Evolutionary conservation across 441 rosid species (phyloP), one percentile per base, ranked within the genome.

Genomic region (Gossypium lobatum): DNA sequence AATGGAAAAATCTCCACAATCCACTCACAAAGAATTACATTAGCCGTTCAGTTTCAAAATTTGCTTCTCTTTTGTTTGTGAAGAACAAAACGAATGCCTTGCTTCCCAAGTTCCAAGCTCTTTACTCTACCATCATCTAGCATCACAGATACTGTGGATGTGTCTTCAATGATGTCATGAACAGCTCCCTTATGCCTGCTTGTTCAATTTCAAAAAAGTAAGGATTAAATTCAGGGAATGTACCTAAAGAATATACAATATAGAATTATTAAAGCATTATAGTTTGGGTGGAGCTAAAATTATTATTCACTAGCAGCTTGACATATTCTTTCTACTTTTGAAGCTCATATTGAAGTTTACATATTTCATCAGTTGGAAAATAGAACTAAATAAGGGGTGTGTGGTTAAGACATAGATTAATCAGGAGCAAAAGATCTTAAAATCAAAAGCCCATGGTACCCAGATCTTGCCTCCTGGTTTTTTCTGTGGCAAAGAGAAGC

Each of bases 121-220:
- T 82, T 89, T 63, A 89, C 87, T 81, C 88, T 84, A 67, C 96
- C 91, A 65, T 87, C 92, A 80, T 90, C 97, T 37, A 95, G 80
- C 25, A 79, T 79, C 67, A 90, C 92, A 50, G 89, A 88, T 76
- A 91, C 31, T 18, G 72, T 76, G 23, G 92, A 86, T 52, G 92
- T 78, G 71, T 88, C 90, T 73, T 85, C 93, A 54, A 63, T 72
- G 59, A 82, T 73, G 72, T 85, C 86, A 6, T 85, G 87, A 11
- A 95, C 98, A 42, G 84, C 85, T 65, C 99, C 99, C 77, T 84
- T 93, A 71, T 87, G 93, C 99, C 99, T 95, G 89, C 37, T 76
- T 69, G 60, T 42, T 67, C 60, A 65, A 64, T 46, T 18, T 69
- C 23, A 61, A 59, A 71, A 73, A 16, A 21, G 48, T 17, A 18